Evolutionary conservation across 176 grass and related monocot species (phyloP).

Genomic region (Eleusine indica): DNA sequence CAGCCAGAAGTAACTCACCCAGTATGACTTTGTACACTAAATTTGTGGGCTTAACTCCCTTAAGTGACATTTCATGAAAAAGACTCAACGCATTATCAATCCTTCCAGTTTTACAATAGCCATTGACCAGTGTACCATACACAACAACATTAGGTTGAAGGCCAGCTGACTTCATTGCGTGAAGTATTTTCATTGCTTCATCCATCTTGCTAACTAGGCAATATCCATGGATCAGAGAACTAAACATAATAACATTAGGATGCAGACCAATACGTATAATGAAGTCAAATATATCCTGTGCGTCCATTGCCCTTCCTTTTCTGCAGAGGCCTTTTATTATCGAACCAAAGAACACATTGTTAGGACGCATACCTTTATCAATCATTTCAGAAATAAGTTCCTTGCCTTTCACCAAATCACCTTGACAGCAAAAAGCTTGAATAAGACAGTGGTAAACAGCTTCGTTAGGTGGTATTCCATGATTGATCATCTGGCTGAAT

Average conservation of each 20-base stretch:
- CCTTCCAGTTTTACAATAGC: conserved; percentile 17
- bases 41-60: not conserved
- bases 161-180: not conserved
- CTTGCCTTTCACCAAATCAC: conserved; percentile 27
- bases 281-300: conserved; percentile 23
- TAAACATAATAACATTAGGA: conserved; percentile 29
- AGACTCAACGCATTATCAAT: not conserved
- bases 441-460: conserved; percentile 23
- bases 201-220: not conserved
- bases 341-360: conserved; percentile 9
- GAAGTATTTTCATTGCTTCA: not conserved
- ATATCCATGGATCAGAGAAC: conserved; percentile 5
- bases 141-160: not conserved
- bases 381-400: conserved; percentile 42
- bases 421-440: conserved; percentile 18
- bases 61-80: not conserved
- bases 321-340: conserved; percentile 28
- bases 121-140: not conserved
- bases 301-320: conserved; percentile 24
- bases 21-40: not conserved
- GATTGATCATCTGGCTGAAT: conserved; percentile 20
- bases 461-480: not conserved
- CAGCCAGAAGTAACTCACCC: conserved; percentile 3
- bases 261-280: conserved; percentile 16
- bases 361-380: not conserved